phyloP scores from a whole-genome alignment of 257 asterid species.

The Nyctanthes arbortristis region DNA sequence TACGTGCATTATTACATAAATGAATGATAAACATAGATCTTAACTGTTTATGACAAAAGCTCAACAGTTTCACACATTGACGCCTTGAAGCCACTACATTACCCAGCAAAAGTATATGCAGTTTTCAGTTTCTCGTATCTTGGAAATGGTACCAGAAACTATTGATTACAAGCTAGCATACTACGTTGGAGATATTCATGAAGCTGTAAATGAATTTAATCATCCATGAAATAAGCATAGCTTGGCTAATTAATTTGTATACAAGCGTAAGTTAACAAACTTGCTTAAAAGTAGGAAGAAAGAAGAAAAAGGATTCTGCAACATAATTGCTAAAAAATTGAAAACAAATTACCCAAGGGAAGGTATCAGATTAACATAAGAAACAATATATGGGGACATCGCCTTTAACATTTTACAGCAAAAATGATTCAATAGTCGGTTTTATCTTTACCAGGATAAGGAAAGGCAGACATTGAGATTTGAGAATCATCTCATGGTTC shows the following conservation, averaged over 20 bases:
- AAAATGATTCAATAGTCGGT: background rate
- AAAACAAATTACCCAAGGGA: background rate
- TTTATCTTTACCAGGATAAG: background rate
- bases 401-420: constrained; percentile 1
- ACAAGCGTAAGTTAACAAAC: too few relatives aligned
- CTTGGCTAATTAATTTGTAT: too few relatives aligned
- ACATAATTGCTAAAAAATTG: background rate
- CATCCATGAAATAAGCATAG: background rate
- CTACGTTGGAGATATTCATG: background rate
- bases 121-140: background rate
- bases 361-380: background rate
- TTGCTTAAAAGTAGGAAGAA: background rate
- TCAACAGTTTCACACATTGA: background rate
- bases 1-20: background rate
- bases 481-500: background rate
- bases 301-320: background rate
- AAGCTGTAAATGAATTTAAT: background rate
- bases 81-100: background rate
- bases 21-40: background rate
- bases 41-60: background rate
- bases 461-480: background rate
- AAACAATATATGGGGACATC: background rate
- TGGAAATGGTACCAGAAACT: background rate
- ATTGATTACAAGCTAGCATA: background rate
- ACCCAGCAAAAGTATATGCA: background rate